These are phyloP conservation scores for Vitis hybrid DNA, from an alignment of 177 flowering plant genomes.

Conservation along the genomic window DNA sequence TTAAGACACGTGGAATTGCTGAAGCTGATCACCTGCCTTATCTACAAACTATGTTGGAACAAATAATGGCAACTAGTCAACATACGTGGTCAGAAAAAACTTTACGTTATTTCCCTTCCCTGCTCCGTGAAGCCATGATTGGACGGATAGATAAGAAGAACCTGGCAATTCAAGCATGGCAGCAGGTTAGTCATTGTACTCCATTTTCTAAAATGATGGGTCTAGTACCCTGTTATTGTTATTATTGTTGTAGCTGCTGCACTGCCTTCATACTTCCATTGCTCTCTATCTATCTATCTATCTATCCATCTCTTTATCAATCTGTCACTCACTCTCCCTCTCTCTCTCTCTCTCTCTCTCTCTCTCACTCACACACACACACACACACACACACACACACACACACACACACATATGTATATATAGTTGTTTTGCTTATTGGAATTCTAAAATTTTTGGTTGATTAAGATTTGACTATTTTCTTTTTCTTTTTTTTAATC, in stretches of 20 bases:
- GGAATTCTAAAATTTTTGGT: no score
- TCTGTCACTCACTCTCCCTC: no score
- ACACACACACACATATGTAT: no score
- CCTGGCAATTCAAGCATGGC: constrained; percentile 91
- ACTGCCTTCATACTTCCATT: background rate
- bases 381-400: no score
- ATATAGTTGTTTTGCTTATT: no score
- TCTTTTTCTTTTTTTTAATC: no score
- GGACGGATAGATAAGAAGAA: constrained; percentile 76
- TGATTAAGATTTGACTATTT: no score
- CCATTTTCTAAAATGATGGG: background rate
- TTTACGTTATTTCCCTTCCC: constrained; percentile 72
- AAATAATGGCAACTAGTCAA: constrained; percentile 76
- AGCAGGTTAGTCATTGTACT: constrained; percentile 54
- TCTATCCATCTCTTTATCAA: background rate
- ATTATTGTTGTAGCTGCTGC: no score
- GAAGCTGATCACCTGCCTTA: constrained; percentile 85
- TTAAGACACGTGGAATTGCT: constrained; percentile 95
- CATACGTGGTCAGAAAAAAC: constrained; percentile 99
- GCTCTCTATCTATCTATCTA: no score
- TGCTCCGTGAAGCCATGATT: constrained; percentile 72
- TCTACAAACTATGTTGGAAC: constrained; percentile 84
- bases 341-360: no score
- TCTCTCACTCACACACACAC: no score
- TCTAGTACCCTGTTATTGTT: no score